Evolutionary conservation across 768 basidiomycete species (phyloP), one percentile per base, ranked within the genome.

Genomic region (Rubroboletus satanas): DNA sequence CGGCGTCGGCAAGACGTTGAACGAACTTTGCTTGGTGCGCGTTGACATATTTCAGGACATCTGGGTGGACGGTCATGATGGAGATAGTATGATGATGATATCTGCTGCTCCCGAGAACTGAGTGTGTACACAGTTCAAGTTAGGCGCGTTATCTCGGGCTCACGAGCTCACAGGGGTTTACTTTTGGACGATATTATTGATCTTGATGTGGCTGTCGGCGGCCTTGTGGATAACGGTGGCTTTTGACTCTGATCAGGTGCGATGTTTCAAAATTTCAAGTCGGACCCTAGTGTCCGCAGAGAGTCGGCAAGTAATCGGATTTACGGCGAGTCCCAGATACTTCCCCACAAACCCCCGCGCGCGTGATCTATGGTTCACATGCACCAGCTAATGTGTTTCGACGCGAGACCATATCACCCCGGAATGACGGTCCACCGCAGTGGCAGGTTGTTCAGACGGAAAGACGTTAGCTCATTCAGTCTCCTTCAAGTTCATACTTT

Each of bases 1-100:
- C 91, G 17, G 93, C 92, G 35, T 88, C 80, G 5, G 82, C 75
- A 28, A 96, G 83, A 45, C 93, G 81, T 57, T 84, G 73, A 56
- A 98, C 89, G 66, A 94, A 95, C 26, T 73, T 71, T 48, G 83
- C 77, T 51, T 86, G 78, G 62, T 96, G 84, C 17, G 74, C 66
- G 58, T 94, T 84, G 68, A 98, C 77, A 61, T 80, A 88, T 8
- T 62, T 56, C 18, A 71, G 52, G 58, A 79, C 73, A 37, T 72
- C 60, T 9, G 62, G 28, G 6, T 70, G 70, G 26, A 69, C 63
- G 7, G 72, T 57, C 77, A 79, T 78, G 53, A 36, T 62, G 26
- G 37, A 14, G 41, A 23, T 21, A 37, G 14, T 21, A 5, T 33
- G 45, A 26, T 48, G 12, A 18, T 15, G 38, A 18, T 36, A 23